Conservation (phyloP, 2,329 filamentous ascomycete species). For the Thermomyces lanuginosus region DNA sequence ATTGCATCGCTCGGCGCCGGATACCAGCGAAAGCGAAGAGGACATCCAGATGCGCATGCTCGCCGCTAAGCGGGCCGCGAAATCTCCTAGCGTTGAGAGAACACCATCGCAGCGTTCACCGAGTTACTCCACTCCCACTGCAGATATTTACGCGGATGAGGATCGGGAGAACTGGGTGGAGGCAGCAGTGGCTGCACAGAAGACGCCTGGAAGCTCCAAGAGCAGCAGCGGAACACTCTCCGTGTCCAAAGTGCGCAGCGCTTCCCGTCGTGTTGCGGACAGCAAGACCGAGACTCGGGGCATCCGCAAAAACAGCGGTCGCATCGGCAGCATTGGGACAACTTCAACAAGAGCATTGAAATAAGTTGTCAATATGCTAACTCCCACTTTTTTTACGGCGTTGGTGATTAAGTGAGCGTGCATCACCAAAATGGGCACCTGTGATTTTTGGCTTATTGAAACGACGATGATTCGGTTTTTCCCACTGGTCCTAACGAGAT, state of each 20-base stretch:
- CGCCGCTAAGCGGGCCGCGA: slow-evolving; percentile 46
- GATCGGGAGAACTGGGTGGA: slow-evolving; percentile 53
- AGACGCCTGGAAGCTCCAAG: slow-evolving; percentile 41
- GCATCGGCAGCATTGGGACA: slow-evolving; percentile 26
- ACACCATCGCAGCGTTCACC: slow-evolving; percentile 49
- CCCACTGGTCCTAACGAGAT: no score
- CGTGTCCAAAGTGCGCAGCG: slow-evolving; percentile 48
- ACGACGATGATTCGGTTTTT: no score
- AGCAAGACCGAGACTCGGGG: slow-evolving; percentile 23
- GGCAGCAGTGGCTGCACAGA: slow-evolving; percentile 16
- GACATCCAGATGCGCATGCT: slow-evolving; percentile 65
- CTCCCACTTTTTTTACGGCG: no score
- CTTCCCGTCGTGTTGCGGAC: slow-evolving; percentile 30
- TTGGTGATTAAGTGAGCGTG: no score
- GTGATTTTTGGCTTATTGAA: no score
- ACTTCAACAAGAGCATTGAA: slow-evolving; percentile 17
- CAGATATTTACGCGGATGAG: slow-evolving; percentile 45
- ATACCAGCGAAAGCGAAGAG: slow-evolving; percentile 55
- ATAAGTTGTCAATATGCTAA: no score
- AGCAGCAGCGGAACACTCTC: slow-evolving; percentile 35
- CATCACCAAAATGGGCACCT: no score
- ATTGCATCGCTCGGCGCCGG: slow-evolving; percentile 42
- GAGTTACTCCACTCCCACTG: slow-evolving; percentile 52
- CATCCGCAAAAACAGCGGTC: slow-evolving; percentile 31
- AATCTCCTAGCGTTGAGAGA: slow-evolving; percentile 51